Evolutionary conservation across 1,284 basidiomycete species (phyloP).

Genomic region (Fomitopsis palustris): DNA sequence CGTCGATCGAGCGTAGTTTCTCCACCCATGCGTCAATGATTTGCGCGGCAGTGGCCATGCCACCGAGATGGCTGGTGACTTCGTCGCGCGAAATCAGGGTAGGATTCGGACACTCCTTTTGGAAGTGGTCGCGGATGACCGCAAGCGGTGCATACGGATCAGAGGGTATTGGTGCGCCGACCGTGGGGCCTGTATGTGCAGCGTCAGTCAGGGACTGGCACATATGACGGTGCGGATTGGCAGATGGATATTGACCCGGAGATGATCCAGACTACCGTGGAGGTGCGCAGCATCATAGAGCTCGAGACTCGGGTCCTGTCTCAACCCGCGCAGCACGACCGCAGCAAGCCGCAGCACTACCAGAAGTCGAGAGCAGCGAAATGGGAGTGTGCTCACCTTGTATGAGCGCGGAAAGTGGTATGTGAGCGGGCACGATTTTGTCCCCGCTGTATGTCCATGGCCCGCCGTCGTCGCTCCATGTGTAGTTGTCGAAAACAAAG

Average conservation of each 20-base stretch:
- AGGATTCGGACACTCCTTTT: conserved; percentile 1
- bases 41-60: conserved; percentile 1
- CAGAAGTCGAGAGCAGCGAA: background rate
- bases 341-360: background rate
- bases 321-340: too few species aligned
- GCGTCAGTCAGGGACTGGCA: background rate
- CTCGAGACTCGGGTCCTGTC: too few species aligned
- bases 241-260: too few species aligned
- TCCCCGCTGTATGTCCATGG: conserved; percentile 31
- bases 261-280: too few species aligned
- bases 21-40: conserved; percentile 13
- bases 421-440: conserved; percentile 45
- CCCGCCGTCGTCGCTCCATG: conserved; percentile 37
- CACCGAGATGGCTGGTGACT: background rate
- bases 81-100: background rate
- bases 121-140: background rate
- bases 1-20: background rate
- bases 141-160: background rate
- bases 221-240: too few species aligned
- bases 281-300: too few species aligned
- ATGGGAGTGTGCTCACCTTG: conserved; percentile 27
- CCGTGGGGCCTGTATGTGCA: background rate
- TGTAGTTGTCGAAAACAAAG: conserved; percentile 66
- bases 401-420: conserved; percentile 61
- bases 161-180: background rate